Conservation (phyloP, 1,284 basidiomycete species). For the Tausonia pullulans region DNA sequence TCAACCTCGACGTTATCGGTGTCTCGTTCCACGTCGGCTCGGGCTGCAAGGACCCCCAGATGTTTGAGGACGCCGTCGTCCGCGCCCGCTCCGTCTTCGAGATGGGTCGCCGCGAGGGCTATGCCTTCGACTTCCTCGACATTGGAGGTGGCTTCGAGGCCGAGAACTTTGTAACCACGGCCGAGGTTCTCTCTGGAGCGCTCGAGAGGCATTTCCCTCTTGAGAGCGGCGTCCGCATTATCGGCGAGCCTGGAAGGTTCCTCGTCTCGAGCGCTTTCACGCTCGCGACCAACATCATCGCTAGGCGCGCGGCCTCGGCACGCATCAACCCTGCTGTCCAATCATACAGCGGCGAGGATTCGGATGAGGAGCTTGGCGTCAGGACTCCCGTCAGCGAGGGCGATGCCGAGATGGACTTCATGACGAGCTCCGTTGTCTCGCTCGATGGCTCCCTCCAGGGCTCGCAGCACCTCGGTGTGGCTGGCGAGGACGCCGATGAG, state of each 20-base stretch:
- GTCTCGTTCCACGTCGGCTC: constrained; percentile 98
- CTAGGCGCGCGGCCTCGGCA: constrained; percentile 48
- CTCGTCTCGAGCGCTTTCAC: constrained; percentile 89
- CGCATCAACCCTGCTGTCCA: too few relatives aligned
- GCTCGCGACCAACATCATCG: constrained; percentile 88
- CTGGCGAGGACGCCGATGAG: constrained; percentile 30
- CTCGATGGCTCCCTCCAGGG: constrained; percentile 12
- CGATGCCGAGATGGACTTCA: constrained; percentile 7
- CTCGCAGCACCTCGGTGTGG: constrained; percentile 18
- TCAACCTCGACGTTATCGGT: constrained; percentile 78
- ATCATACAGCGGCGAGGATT: too few relatives aligned
- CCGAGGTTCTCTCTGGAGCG: constrained; percentile 56
- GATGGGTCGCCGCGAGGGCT: constrained; percentile 73
- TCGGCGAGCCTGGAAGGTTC: constrained; percentile 94
- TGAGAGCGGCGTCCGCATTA: constrained; percentile 58
- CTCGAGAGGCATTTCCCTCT: constrained; percentile 80
- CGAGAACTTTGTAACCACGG: constrained; percentile 71
- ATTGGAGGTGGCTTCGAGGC: constrained; percentile 95
- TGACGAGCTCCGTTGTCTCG: constrained; percentile 10
- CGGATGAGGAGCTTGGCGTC: not conserved
- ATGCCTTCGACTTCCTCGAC: constrained; percentile 73
- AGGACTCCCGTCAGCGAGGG: constrained; percentile 9
- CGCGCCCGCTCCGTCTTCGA: constrained; percentile 77
- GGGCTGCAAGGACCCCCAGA: constrained; percentile 84
- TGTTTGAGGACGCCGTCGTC: constrained; percentile 80